Conservation (phyloP, 2,329 filamentous ascomycete genomes). For the Botrytis deweyae region DNA sequence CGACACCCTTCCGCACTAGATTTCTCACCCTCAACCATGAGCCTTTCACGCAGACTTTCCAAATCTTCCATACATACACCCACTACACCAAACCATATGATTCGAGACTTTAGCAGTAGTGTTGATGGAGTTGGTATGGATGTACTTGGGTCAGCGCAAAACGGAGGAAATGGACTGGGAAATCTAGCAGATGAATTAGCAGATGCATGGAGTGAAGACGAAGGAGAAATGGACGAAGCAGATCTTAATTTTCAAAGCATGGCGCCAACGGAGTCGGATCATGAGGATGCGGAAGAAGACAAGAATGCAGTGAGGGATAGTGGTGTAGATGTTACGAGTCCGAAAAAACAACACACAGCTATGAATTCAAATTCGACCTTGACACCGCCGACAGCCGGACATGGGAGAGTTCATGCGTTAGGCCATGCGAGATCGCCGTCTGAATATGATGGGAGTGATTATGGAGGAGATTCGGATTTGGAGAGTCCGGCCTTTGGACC, state of each 20-base stretch:
- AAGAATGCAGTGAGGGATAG: constrained; percentile 41
- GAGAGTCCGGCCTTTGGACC: constrained; percentile 67
- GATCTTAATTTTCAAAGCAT: constrained; percentile 42
- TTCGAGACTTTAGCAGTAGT: constrained; percentile 11
- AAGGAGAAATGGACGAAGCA: constrained; percentile 54
- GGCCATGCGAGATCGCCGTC: constrained; percentile 53
- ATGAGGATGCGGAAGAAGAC: constrained; percentile 24
- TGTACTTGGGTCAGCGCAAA: constrained; percentile 39
- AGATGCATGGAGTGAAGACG: constrained; percentile 67
- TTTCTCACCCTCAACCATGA: constrained; percentile 39
- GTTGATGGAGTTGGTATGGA: constrained; percentile 27
- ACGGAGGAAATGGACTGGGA: constrained; percentile 59
- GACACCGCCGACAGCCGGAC: constrained; percentile 26
- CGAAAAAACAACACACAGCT: constrained; percentile 25
- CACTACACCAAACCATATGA: constrained; percentile 30
- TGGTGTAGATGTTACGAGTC: constrained; percentile 37
- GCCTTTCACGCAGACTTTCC: constrained; percentile 33
- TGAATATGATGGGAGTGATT: constrained; percentile 72
- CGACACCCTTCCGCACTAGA: constrained; percentile 57
- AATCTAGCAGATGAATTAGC: constrained; percentile 81
- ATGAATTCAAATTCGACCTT: constrained; percentile 28
- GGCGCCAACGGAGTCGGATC: background rate
- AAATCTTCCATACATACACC: constrained; percentile 38
- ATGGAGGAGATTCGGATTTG: constrained; percentile 69
- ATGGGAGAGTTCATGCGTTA: constrained; percentile 47